These are phyloP conservation scores for Gossypium rotundifolium DNA, from an alignment of 345 rosid species.

Conservation along the genomic window DNA sequence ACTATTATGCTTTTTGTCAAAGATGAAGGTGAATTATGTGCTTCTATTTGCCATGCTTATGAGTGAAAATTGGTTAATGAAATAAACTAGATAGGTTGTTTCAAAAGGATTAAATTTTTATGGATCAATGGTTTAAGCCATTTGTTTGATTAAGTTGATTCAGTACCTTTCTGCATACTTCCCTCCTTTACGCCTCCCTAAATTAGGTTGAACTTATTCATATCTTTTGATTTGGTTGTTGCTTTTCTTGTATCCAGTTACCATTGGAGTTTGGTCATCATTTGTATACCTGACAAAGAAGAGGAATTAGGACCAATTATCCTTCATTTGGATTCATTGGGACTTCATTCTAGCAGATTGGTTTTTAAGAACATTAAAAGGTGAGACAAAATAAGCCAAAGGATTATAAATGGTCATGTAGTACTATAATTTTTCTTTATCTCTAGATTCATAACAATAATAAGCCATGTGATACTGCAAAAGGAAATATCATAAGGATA, in stretches of 20 bases:
- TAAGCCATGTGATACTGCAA: background rate
- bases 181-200: background rate
- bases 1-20: background rate
- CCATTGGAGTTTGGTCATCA: conserved; percentile 96
- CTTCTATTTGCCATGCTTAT: background rate
- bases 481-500: background rate
- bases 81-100: background rate
- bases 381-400: conserved; percentile 36
- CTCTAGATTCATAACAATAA: background rate
- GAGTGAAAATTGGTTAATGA: background rate
- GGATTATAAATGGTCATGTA: background rate
- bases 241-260: conserved; percentile 40
- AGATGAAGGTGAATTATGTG: background rate
- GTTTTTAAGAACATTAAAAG: conserved; percentile 65
- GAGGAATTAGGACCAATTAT: conserved; percentile 72
- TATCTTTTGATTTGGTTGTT: conserved; percentile 13
- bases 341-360: conserved; percentile 55
- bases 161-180: background rate
- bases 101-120: background rate
- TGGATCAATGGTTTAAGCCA: background rate
- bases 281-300: conserved; percentile 76
- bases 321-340: conserved; percentile 87
- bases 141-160: background rate
- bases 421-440: background rate
- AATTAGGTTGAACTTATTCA: conserved; percentile 4